A percentile compares a stretch with the other conserved stretches of the same genome.
phyloP scores from a whole-genome alignment of 108 stramenopile species.

The Mediolabrus comicus region DNA sequence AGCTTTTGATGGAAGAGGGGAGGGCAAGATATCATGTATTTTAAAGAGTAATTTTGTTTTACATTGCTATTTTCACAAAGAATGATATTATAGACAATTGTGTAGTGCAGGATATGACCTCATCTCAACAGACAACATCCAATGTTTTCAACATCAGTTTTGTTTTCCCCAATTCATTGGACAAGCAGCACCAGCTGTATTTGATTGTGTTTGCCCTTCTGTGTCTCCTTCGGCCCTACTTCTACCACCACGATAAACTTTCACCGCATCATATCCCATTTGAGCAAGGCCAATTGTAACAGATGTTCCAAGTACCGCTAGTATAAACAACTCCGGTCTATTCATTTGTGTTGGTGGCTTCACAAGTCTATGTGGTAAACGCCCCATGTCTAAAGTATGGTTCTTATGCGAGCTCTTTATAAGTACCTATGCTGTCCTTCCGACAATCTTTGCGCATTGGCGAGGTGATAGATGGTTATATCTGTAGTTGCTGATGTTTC shows the following conservation, averaged over 20 bases:
- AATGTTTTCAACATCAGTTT: background rate
- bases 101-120: too few species aligned
- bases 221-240: background rate
- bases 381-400: too few species aligned
- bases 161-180: conserved; percentile 25
- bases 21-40: background rate
- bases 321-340: conserved; percentile 22
- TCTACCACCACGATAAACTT: background rate
- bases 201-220: background rate
- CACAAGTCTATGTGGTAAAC: conserved; percentile 1
- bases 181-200: conserved; percentile 1
- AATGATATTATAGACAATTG: too few species aligned
- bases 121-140: background rate
- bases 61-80: background rate
- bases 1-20: background rate
- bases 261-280: conserved; percentile 24
- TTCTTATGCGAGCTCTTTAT: too few species aligned
- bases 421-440: too few species aligned
- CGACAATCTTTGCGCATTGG: too few species aligned
- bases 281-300: conserved; percentile 21
- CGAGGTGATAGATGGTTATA: too few species aligned
- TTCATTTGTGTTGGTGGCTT: conserved; percentile 28
- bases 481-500: too few species aligned
- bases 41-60: background rate
- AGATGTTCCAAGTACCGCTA: conserved; percentile 28